Conservation (phyloP, 345 rosid species). For the Citrus unshiu region DNA sequence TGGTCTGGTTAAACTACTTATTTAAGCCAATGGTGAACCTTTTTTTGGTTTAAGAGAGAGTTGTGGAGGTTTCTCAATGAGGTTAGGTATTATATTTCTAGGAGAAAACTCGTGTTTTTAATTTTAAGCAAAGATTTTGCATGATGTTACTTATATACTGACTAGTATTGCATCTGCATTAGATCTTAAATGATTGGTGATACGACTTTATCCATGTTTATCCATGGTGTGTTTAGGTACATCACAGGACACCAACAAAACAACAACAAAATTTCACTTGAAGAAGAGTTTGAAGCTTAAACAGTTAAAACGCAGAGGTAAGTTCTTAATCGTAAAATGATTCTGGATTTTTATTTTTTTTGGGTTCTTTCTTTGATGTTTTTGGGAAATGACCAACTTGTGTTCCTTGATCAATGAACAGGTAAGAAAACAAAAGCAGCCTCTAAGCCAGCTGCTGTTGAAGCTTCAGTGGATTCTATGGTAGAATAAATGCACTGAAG, state of each 20-base stretch:
- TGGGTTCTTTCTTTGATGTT: background rate
- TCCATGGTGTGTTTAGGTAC: conserved; percentile 15
- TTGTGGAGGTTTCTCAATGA: background rate
- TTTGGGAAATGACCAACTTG: background rate
- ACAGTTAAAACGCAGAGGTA: conserved; percentile 25
- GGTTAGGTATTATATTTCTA: background rate
- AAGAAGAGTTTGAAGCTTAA: conserved; percentile 41
- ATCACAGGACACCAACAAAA: conserved; percentile 16
- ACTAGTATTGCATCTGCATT: background rate
- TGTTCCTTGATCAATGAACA: conserved; percentile 6
- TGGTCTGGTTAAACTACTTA: background rate
- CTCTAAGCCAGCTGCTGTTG: conserved; percentile 25
- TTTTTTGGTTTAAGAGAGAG: background rate
- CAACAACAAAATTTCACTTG: conserved; percentile 20
- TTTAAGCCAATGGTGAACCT: background rate
- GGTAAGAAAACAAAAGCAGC: conserved; percentile 25
- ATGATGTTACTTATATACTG: background rate
- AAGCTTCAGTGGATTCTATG: conserved; percentile 41
- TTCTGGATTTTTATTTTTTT: background rate
- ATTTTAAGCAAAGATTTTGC: background rate
- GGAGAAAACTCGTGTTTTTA: too few relatives aligned
- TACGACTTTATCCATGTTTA: background rate
- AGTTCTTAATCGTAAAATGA: background rate
- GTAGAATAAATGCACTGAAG: conserved; percentile 24
- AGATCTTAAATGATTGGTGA: background rate